Base-by-base conservation (phyloP, 2,329 filamentous ascomycete species). In the Pseudogymnoascus sp. region DNA sequence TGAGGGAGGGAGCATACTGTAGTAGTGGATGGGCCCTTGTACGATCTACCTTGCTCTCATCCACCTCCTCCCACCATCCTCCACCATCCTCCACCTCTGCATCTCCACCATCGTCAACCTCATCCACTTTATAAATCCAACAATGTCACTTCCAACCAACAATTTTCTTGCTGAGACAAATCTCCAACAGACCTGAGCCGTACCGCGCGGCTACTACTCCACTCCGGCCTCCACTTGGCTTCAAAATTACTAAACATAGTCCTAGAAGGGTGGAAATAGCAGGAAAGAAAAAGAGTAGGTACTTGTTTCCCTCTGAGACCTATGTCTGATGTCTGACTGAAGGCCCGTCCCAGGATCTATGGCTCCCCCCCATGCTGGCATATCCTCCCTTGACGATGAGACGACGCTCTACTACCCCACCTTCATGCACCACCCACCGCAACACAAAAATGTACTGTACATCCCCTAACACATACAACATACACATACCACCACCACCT, bases 171-270 rank as follows among this genome's bases (percentile, higher is more conserved):
- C 26, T 31, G 47, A 54, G 47, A 54, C 47, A 54, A 11, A 7
- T 1, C 2, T 14, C 47, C 26, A 54, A 54, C 47, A 16, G 1
- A 16, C 47, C 47, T 31, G 23, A 16, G 2, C 47, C 8, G 26
- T 31, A 54, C 26, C 47, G 47, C 47, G 47, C 47, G 47, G 47
- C 47, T 54, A 54, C 47, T 31, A 16, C 47, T 54, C 47, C 47
- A 54, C 47, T 31, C 16, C 45, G 8, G 23, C 45, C 23, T 51
- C 45, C 45, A 51, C 45, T 5, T 14, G 45, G 14, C 47, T 18
- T 16, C 26, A 16, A 8, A 54, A 11, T 11, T 16, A 31, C 47
- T 10, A 23, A 12, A 11, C 40, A 42, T 11, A 16, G 5, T 11
- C 12, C 12, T 14, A 14, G 34, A 36, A 14, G n/a, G 37, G 39